phyloP scores from a whole-genome alignment of 192 early-diverging fungal species.

The Phlyctochytrium arcticum region DNA sequence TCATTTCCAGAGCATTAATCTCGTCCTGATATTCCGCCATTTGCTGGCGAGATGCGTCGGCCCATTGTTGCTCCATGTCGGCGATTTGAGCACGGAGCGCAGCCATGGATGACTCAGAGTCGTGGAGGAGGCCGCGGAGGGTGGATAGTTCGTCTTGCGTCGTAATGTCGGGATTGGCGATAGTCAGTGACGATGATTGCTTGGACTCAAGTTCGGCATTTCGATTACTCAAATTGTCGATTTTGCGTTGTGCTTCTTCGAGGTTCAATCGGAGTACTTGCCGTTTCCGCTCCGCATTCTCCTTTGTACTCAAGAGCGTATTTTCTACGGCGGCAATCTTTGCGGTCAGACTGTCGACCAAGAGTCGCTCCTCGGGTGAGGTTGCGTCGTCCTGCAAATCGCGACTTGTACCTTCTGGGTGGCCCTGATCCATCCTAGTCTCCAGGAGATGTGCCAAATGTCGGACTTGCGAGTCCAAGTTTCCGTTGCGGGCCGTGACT shows the following conservation, averaged over 20 bases:
- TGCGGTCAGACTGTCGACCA: constrained; percentile 11
- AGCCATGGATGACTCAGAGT: not conserved
- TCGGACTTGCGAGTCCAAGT: constrained; percentile 2
- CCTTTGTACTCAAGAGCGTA: constrained; percentile 16
- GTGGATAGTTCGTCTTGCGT: not conserved
- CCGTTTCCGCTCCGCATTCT: constrained; percentile 19
- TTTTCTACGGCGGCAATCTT: constrained; percentile 17
- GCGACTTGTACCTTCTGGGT: no score
- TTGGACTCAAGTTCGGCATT: not conserved
- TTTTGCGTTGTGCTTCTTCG: not conserved
- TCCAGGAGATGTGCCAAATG: constrained; percentile 9
- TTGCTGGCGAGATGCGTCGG: constrained; percentile 10
- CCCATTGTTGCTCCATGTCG: constrained; percentile 3
- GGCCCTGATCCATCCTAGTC: no score
- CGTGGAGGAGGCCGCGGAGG: not conserved
- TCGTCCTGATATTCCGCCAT: constrained; percentile 14
- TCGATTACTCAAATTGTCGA: not conserved
- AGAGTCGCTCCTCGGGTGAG: not conserved
- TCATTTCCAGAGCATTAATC: constrained; percentile 4
- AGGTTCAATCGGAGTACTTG: not conserved
- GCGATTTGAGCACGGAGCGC: not conserved
- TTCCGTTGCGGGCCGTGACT: constrained; percentile 5
- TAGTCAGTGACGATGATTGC: not conserved
- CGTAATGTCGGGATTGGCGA: not conserved
- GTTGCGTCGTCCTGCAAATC: not conserved